Evolutionary conservation across 2,329 filamentous ascomycete species (phyloP), one percentile per base, ranked within the genome.

Genomic region (Macrophomina tecta): DNA sequence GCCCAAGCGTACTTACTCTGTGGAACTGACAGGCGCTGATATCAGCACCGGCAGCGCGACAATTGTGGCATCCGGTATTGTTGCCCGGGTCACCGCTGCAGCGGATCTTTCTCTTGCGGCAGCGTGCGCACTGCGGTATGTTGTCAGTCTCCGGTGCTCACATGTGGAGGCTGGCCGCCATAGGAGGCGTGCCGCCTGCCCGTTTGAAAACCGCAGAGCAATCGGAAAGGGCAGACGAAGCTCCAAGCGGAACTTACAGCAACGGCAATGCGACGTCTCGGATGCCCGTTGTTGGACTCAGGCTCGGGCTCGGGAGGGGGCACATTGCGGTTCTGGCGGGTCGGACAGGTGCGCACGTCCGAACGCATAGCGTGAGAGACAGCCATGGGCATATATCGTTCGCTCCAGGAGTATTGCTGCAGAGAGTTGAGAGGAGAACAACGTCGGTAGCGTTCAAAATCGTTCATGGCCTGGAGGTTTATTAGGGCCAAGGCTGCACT

Each of bases 101-200:
- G 72, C 92, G 90, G 73, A 98, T 98, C 83, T 98, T 98, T 68
- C 94, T 88, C 81, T 94, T 94, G 68, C 94, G 89, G 79, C 94
- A 98, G 71, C 94, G 89, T 42, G 89, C 88, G 78, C 94, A 98
- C 94, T 97, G 30, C 46, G 40, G 23, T 1, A 30, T 23, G 7
- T 9, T 18, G 34, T 65, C 6, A 65, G 63, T 30, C 8, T 14
- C 42, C 5, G 14, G 9, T 23, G 36, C 40, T 6, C 18, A 16
- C 49, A n/a, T 5, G 34, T 7, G n/a, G 34, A 4, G 6, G 34
- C n/a, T 38, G 32, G 51, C n/a, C 18, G 9, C 11, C 18, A 18
- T 34, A 7, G 23, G 9, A 14, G 14, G 30, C 16, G 1, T 36
- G 51, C 51, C 51, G 30, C 28, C 14, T 12, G 23, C 36, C 30